Percentiles rank a stretch among this genome's conserved stretches.
phyloP scores from a whole-genome alignment of 345 rosid species.

The Sonneratia caseolaris region DNA sequence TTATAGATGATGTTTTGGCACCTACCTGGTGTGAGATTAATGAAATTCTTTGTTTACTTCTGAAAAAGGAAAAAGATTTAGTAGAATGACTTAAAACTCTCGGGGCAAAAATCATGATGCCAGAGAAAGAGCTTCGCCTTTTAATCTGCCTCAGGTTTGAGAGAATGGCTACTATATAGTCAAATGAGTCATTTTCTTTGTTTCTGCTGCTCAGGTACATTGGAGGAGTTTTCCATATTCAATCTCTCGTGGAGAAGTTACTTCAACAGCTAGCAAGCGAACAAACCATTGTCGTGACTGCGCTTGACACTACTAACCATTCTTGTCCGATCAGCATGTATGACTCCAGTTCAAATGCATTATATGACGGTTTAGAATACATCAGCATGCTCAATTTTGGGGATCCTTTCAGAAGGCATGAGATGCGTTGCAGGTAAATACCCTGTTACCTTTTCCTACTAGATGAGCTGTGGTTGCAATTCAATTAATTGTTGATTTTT shows the following conservation, averaged over 20 bases:
- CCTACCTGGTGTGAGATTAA: too few relatives aligned
- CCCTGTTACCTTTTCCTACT: background rate
- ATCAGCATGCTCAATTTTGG: slow-evolving; percentile 74
- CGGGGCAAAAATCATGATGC: background rate
- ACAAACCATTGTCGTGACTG: slow-evolving; percentile 87
- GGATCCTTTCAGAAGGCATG: slow-evolving; percentile 90
- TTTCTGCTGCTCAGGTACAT: slow-evolving; percentile 52
- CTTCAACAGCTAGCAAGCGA: slow-evolving; percentile 96
- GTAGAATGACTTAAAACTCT: background rate
- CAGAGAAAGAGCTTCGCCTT: background rate
- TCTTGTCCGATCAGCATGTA: slow-evolving; percentile 90
- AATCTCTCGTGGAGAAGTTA: slow-evolving; percentile 83
- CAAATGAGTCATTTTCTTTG: background rate
- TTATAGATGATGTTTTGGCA: too few relatives aligned
- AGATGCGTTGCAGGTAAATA: slow-evolving; percentile 93
- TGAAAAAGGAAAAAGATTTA: background rate
- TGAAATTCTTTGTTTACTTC: too few relatives aligned
- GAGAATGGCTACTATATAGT: background rate
- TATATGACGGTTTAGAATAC: slow-evolving; percentile 47
- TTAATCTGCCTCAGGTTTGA: background rate
- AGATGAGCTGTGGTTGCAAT: background rate
- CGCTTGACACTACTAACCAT: slow-evolving; percentile 58
- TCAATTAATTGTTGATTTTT: background rate
- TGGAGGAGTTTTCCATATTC: slow-evolving; percentile 88
- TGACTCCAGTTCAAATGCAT: slow-evolving; percentile 60